These are phyloP conservation scores for Protomyces macrosporus DNA, from an alignment of 1,139 yeast genomes.

Conservation along the genomic window DNA sequence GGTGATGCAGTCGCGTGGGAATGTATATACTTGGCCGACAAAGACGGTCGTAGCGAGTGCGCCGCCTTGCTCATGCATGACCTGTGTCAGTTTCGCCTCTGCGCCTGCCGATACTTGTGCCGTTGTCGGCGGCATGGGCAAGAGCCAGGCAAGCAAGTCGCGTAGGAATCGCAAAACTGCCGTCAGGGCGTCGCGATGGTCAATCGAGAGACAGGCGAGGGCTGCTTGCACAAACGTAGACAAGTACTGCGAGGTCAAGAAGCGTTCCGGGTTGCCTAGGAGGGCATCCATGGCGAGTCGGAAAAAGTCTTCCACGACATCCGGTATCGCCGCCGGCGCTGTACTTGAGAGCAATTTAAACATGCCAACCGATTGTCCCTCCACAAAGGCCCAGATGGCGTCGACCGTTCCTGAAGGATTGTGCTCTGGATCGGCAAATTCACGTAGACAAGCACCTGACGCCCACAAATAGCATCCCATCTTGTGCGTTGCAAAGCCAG, in stretches of 20 bases:
- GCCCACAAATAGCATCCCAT: slow-evolving; percentile 89
- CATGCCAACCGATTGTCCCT: slow-evolving; percentile 46
- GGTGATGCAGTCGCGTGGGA: slow-evolving; percentile 62
- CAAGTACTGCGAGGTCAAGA: slow-evolving; percentile 55
- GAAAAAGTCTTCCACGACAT: slow-evolving; percentile 80
- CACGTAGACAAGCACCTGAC: slow-evolving; percentile 74
- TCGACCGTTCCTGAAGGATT: slow-evolving; percentile 41
- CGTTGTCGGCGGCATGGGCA: slow-evolving; percentile 72
- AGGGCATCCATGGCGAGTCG: slow-evolving; percentile 74
- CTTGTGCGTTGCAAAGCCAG: slow-evolving; percentile 63
- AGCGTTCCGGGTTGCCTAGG: slow-evolving; percentile 68
- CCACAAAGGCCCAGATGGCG: slow-evolving; percentile 51
- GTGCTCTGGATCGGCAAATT: slow-evolving; percentile 53
- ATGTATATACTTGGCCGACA: slow-evolving; percentile 63
- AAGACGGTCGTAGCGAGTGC: slow-evolving; percentile 53
- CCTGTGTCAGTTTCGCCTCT: not conserved
- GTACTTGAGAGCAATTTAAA: slow-evolving; percentile 39
- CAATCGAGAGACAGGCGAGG: slow-evolving; percentile 52
- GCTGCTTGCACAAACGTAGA: slow-evolving; percentile 59
- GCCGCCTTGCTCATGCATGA: slow-evolving; percentile 49
- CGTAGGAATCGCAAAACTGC: slow-evolving; percentile 69
- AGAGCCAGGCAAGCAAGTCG: slow-evolving; percentile 80
- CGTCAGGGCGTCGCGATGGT: slow-evolving; percentile 66
- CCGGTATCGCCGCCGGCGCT: slow-evolving; percentile 51
- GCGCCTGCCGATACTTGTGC: slow-evolving; percentile 44